A percentile compares a stretch with the other conserved stretches of the same genome.
These are phyloP conservation scores for Asterochloris erici DNA, from an alignment of 139 green algal species.

Conservation along the genomic window DNA sequence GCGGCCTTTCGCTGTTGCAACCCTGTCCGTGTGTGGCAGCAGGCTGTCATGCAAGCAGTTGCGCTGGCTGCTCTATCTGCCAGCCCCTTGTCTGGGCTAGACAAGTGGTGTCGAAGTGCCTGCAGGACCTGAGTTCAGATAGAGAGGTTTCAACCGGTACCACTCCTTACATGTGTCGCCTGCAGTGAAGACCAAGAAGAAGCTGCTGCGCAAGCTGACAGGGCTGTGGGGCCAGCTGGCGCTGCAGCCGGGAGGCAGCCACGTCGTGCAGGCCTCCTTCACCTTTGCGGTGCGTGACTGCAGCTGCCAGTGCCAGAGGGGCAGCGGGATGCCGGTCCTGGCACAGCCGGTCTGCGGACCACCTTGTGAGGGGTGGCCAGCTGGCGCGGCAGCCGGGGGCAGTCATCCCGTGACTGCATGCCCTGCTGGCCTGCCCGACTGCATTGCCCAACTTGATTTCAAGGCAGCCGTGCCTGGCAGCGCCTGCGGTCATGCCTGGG, in stretches of 20 bases:
- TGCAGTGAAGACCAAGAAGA: conserved; percentile 34
- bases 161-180: no score
- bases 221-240: conserved; percentile 38
- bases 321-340: neutral
- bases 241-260: conserved; percentile 24
- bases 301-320: no score
- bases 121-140: no score
- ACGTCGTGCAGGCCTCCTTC: conserved; percentile 54
- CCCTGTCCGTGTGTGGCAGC: no score
- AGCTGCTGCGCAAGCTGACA: conserved; percentile 42
- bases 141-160: no score
- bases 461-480: no score
- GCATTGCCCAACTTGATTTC: neutral
- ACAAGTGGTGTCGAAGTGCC: no score
- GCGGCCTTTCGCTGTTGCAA: no score
- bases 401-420: neutral
- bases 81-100: no score
- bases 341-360: neutral
- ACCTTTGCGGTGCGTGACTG: conserved; percentile 25
- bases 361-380: neutral
- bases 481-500: no score
- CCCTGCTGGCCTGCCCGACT: neutral
- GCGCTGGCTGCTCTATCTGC: no score
- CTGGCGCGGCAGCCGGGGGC: neutral
- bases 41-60: no score